Percentiles rank a stretch among this genome's conserved stretches.
Conservation (phyloP, 2,329 filamentous ascomycete genomes). For the Stagonosporopsis tanaceti region DNA sequence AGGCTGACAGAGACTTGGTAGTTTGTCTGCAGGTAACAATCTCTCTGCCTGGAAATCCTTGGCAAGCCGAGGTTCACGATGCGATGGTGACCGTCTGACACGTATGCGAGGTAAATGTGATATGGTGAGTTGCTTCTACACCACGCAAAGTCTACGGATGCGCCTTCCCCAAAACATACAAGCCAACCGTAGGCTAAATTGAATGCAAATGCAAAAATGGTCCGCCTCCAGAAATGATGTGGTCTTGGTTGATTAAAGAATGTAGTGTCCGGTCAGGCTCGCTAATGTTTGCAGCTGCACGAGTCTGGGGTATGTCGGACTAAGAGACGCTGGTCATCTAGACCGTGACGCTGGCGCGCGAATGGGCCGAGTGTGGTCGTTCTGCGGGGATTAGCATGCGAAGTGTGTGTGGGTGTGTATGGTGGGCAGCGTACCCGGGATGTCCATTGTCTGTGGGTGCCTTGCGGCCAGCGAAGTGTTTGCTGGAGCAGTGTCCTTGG, state of each 20-base stretch:
- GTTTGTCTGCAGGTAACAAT: not conserved
- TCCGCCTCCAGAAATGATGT: slow-evolving; percentile 8
- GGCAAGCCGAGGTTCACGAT: not conserved
- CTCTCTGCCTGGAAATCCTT: no score
- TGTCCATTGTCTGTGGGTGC: slow-evolving; percentile 19
- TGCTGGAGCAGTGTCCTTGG: slow-evolving; percentile 35
- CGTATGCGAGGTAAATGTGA: not conserved
- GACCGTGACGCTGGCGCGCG: slow-evolving; percentile 22
- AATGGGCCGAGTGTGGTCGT: slow-evolving; percentile 21
- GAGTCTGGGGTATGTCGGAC: slow-evolving; percentile 17
- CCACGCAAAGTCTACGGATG: slow-evolving; percentile 3
- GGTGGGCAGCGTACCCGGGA: slow-evolving; percentile 7
- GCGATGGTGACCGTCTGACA: no score
- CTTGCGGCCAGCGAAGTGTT: slow-evolving; percentile 34
- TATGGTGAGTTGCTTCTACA: slow-evolving; percentile 2
- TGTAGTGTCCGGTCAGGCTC: slow-evolving; percentile 12
- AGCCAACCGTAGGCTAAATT: slow-evolving; percentile 9
- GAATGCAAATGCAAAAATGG: slow-evolving; percentile 14
- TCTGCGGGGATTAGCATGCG: slow-evolving; percentile 8
- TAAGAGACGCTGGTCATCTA: slow-evolving; percentile 6
- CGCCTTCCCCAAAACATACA: not conserved
- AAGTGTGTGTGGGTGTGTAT: not conserved
- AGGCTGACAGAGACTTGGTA: not conserved
- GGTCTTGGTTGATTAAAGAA: slow-evolving; percentile 22
- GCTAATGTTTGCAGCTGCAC: slow-evolving; percentile 8